Evolutionary conservation across 2,329 filamentous ascomycete species (phyloP).

Genomic region (Mycosphaerella arachidis): DNA sequence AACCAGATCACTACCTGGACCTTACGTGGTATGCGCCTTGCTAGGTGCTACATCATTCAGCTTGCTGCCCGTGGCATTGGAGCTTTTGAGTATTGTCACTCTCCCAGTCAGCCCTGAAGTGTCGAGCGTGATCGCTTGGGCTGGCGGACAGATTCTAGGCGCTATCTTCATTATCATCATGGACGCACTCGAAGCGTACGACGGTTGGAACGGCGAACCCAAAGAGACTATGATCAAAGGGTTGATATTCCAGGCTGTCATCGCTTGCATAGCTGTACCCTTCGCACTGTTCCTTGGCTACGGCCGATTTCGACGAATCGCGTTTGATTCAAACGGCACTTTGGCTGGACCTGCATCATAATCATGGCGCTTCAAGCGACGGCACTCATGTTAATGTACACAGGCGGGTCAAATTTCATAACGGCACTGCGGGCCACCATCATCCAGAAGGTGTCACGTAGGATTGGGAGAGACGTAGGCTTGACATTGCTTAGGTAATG

Average conservation of each 20-base stretch:
- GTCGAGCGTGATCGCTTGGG: constrained; percentile 78
- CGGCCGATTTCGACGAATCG: constrained; percentile 30
- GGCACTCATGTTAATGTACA: no score
- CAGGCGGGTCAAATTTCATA: no score
- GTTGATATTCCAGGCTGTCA: constrained; percentile 72
- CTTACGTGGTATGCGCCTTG: constrained; percentile 69
- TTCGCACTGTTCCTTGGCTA: constrained; percentile 17
- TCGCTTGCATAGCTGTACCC: constrained; percentile 62
- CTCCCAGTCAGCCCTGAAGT: constrained; percentile 85
- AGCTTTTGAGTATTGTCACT: constrained; percentile 81
- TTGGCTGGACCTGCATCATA: neutral
- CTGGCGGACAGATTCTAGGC: constrained; percentile 78
- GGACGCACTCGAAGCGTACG: constrained; percentile 60
- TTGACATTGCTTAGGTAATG: no score
- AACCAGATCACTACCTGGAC: constrained; percentile 57
- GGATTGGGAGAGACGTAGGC: no score
- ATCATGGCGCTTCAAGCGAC: neutral
- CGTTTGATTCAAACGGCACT: neutral
- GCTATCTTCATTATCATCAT: constrained; percentile 79
- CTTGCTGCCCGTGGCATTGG: constrained; percentile 77
- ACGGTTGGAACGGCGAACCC: constrained; percentile 30
- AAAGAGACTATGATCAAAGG: constrained; percentile 64
- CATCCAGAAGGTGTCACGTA: neutral
- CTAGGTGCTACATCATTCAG: constrained; percentile 77
- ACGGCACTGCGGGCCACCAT: no score